Conservation (phyloP, 1,284 basidiomycete genomes). For the Irpex sp. region DNA sequence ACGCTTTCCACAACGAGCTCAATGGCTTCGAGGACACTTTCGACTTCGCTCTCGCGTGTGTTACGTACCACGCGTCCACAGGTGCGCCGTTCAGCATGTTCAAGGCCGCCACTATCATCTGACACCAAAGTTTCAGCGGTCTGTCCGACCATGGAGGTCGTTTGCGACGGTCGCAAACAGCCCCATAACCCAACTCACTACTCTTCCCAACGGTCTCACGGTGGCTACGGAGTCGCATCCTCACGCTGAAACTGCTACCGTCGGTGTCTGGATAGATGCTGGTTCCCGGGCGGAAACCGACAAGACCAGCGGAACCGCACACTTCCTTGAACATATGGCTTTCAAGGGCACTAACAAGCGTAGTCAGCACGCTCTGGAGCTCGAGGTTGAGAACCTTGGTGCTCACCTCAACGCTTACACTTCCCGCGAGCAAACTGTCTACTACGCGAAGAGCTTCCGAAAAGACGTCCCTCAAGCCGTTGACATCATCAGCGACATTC, state of each 20-base stretch:
- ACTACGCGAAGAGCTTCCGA: constrained; percentile 98
- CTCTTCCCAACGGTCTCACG: constrained; percentile 90
- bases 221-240: constrained; percentile 90
- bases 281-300: constrained; percentile 96
- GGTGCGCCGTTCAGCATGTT: constrained; percentile 27
- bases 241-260: constrained; percentile 95
- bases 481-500: constrained; percentile 97
- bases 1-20: constrained; percentile 27
- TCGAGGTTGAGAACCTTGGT: constrained; percentile 98
- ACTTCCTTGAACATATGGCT: constrained; percentile 99
- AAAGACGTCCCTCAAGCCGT: constrained; percentile 92
- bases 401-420: constrained; percentile 99
- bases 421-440: constrained; percentile 98
- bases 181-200: constrained; percentile 84
- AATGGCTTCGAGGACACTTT: constrained; percentile 68
- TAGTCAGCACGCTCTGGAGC: constrained; percentile 88
- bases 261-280: constrained; percentile 99
- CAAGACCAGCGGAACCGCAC: constrained; percentile 93
- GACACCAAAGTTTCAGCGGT: constrained; percentile 22
- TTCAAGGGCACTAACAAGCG: constrained; percentile 93
- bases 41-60: constrained; percentile 54
- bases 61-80: constrained; percentile 54
- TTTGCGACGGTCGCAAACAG: constrained; percentile 74
- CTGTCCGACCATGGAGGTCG: constrained; percentile 45
- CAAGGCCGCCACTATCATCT: background rate